Percentiles rank a stretch among this genome's conserved stretches.
phyloP scores from a whole-genome alignment of 129 eudicot genomes.

The Logfia minima region DNA sequence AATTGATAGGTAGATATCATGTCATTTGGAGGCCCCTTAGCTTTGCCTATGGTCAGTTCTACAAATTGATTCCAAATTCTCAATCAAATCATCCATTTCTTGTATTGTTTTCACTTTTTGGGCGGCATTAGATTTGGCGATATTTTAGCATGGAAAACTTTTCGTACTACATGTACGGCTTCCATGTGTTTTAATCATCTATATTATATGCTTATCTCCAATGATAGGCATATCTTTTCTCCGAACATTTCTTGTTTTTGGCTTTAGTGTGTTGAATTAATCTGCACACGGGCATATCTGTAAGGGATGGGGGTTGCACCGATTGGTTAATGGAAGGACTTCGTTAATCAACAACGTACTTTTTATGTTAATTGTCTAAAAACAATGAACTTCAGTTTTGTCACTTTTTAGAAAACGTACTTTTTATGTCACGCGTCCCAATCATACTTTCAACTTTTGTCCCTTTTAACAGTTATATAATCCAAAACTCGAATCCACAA shows the following conservation, averaged over 20 bases:
- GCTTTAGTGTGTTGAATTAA: background rate
- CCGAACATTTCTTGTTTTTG: background rate
- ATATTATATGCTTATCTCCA: background rate
- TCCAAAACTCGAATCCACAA: no score
- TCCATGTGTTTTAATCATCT: background rate
- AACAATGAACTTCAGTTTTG: no score
- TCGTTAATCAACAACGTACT: background rate
- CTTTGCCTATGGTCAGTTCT: background rate
- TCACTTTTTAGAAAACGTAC: no score
- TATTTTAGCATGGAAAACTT: background rate
- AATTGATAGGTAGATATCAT: background rate
- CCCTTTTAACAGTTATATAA: no score
- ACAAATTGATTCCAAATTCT: background rate
- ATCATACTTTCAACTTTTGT: no score
- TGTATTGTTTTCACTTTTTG: background rate
- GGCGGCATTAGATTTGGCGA: background rate
- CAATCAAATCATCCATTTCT: background rate
- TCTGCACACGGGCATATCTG: background rate
- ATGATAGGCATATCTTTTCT: background rate
- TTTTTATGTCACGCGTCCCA: no score
- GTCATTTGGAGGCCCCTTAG: background rate
- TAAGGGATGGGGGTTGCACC: background rate
- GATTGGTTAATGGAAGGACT: background rate
- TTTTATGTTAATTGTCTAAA: no score
- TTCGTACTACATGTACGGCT: background rate